Base-by-base conservation (phyloP, 2,329 filamentous ascomycete species). In the Dryadomyces quercus-mongolicae region DNA sequence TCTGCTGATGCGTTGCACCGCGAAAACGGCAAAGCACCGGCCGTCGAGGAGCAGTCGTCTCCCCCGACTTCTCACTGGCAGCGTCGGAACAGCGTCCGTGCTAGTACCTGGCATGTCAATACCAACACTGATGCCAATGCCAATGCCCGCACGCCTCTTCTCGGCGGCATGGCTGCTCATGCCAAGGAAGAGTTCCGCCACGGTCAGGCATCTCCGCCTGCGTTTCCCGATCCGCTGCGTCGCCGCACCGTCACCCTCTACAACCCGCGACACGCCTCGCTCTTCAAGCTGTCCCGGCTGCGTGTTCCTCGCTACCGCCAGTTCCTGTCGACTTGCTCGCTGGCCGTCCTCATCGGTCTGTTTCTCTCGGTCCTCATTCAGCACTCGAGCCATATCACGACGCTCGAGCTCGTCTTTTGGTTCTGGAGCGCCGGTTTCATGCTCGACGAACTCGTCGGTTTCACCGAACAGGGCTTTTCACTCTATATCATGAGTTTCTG, bases 401-500 rank as follows among this genome's bases (percentile, higher is more conserved):
- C 80, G 0, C 72, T 96, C 10, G 92, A 97, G 67, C 74, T 96
- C 16, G 67, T 95, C 13, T 96, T 97, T 69, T 97, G 92, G 92
- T 88, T 96, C 67, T 97, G 92, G 91, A 95, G 89, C 65, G 88
- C 89, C 25, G 92, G 92, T 0, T 96, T 94, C 68, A 95, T 96
- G 89, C 80, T 96, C 36, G 92, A 96, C 63, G 92, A 96, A 69
- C 79, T 97, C 21, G 90, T 96, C 18, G 91, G 91, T 12, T 96
- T 96, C 74, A 95, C 91, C 60, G 92, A 97, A 67, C 90, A 96
- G 69, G 92, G 92, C 2, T 96, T 96, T 66, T 91, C 90, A 42
- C 79, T 97, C 34, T 97, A 96, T 70, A 88, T 96, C 63, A 92
- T 96, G 83, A 95, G 89, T 66, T 93, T 96, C 67, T 96, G 92